Conservation (phyloP, 768 basidiomycete species). For the Lentinula sp. region DNA sequence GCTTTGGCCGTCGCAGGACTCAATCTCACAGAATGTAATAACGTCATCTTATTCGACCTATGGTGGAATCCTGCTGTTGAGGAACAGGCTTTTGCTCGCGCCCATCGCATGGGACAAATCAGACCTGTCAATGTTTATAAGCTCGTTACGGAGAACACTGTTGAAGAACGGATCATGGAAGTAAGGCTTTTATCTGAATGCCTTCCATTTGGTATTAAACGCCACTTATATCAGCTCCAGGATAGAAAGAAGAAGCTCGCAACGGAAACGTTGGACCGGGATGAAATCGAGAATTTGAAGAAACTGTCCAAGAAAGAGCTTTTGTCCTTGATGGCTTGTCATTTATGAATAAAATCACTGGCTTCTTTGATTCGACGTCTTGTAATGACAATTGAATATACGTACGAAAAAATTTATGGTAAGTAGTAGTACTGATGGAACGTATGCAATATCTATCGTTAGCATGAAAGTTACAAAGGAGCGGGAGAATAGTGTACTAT, state of each 20-base stretch:
- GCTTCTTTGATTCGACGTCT: not conserved
- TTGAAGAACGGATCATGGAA: slow-evolving; percentile 80
- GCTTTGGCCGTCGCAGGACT: slow-evolving; percentile 44
- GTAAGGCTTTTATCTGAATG: slow-evolving; percentile 30
- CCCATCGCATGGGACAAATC: slow-evolving; percentile 85
- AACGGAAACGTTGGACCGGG: slow-evolving; percentile 77
- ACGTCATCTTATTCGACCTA: slow-evolving; percentile 87
- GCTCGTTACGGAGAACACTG: slow-evolving; percentile 79
- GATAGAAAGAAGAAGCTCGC: slow-evolving; percentile 85
- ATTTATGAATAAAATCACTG: not conserved
- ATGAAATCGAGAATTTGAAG: slow-evolving; percentile 78
- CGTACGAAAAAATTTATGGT: no score
- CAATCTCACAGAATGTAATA: slow-evolving; percentile 90
- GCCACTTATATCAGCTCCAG: slow-evolving; percentile 54
- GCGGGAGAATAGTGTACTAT: no score
- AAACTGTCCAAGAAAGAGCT: slow-evolving; percentile 78
- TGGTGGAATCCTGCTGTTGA: slow-evolving; percentile 95
- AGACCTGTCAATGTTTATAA: slow-evolving; percentile 86
- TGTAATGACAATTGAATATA: no score
- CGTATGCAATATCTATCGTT: no score
- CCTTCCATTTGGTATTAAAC: not conserved
- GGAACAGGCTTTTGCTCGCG: slow-evolving; percentile 92
- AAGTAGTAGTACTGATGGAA: no score
- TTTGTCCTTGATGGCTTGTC: slow-evolving; percentile 58
- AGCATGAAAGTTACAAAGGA: no score